Base-by-base conservation (phyloP, 2,329 filamentous ascomycete genomes). In the Colletotrichum somersetense region DNA sequence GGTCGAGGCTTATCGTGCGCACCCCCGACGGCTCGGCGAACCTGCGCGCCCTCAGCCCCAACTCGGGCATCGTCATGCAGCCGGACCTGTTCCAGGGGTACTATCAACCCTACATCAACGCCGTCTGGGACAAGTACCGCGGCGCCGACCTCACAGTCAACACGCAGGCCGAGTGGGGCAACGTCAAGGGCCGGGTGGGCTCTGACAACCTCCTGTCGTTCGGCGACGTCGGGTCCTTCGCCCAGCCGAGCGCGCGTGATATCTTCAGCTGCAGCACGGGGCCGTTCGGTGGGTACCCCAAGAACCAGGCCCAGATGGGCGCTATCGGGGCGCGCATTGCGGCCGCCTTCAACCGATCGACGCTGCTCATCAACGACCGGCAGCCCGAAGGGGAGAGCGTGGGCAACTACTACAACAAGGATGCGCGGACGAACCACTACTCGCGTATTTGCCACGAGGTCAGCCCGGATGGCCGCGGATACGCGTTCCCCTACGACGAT, bases 311-410 rank as follows among this genome's bases (percentile, higher is more conserved):
- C 62, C 81, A 85, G 77, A 85, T 86, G 78, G 87, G 89, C 72
- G 90, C 91, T 52, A 88, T 95, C 67, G 91, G 91, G 11, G 92
- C 94, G 0, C 87, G 93, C n/a, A 82, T 96, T 18, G 88, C 91
- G 0, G 93, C 93, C 1, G 92, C 91, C 0, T 89, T 96, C 77
- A 94, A 95, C 81, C 87, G 93, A 30, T 91, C 88, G 44, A 95
- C 92, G 14, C 81, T 96, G 72, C 81, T 93, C 62, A 77, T 81
- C 26, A 82, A 87, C 75, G 65, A 79, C n/a, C 76, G 77, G 74
- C 89, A 88, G 81, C 90, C 88, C 18, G 83, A 87, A 66, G 83
- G 84, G 62, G 87, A 89, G 77, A 73, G 77, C 0, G 80, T 86
- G 2, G 78, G 77, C 7, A 79, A 77, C 11, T 92, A 91, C 78